phyloP scores from a whole-genome alignment of 805 yeast species.

The Sugiyamaella smithiae region DNA sequence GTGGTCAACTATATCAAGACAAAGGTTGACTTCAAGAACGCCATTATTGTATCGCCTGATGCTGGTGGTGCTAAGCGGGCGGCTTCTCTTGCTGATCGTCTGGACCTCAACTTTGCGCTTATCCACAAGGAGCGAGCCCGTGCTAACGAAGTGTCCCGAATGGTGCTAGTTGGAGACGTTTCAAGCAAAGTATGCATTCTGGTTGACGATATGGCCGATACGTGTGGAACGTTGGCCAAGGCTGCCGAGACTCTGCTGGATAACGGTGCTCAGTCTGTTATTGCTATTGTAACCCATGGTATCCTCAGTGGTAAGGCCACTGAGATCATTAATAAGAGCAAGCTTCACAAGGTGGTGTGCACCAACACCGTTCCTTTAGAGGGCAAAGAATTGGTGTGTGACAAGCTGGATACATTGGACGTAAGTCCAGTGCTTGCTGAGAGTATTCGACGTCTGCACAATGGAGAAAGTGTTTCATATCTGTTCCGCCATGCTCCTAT shows the following conservation, averaged over 20 bases:
- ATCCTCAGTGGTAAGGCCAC: constrained; percentile 86
- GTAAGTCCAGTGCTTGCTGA: constrained; percentile 88
- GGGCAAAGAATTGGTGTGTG: constrained; percentile 56
- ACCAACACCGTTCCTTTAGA: constrained; percentile 91
- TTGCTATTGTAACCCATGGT: constrained; percentile 96
- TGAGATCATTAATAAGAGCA: constrained; percentile 65
- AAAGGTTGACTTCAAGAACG: constrained; percentile 52
- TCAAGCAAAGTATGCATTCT: constrained; percentile 77
- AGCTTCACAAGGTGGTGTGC: constrained; percentile 74
- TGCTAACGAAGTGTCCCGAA: constrained; percentile 94
- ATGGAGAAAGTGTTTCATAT: constrained; percentile 93
- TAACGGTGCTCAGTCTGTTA: constrained; percentile 78
- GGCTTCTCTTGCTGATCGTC: constrained; percentile 91
- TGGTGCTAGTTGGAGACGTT: constrained; percentile 98
- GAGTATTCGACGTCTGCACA: constrained; percentile 89
- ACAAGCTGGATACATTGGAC: constrained; percentile 75
- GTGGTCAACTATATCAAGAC: constrained; percentile 80
- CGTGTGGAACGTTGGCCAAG: constrained; percentile 95
- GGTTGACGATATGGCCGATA: constrained; percentile 98
- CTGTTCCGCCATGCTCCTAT: constrained; percentile 68
- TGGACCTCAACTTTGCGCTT: constrained; percentile 90
- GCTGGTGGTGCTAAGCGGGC: constrained; percentile 99
- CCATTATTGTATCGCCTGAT: constrained; percentile 92
- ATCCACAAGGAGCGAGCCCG: constrained; percentile 96
- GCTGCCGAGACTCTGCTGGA: constrained; percentile 86